Conservation (phyloP, 371 early-diverging fungal genomes). For the Entomophthora muscae region DNA sequence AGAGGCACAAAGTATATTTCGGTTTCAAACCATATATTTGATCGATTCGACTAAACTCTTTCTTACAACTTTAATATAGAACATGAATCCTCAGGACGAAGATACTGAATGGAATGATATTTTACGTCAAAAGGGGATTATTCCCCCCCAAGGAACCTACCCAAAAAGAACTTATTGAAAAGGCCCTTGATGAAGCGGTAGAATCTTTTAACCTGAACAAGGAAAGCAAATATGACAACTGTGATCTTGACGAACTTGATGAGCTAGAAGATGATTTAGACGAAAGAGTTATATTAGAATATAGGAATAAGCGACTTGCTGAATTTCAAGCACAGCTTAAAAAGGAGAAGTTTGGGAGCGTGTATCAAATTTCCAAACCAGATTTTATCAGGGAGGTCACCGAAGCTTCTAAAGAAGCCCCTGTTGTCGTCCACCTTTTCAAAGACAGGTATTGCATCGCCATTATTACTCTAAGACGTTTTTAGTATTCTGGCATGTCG, state of each 20-base stretch:
- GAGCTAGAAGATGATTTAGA: conserved; percentile 73
- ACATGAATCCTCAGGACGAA: conserved; percentile 22
- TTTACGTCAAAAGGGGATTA: conserved; percentile 74
- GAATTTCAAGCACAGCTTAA: conserved; percentile 48
- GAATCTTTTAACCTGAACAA: conserved; percentile 41
- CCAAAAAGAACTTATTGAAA: conserved; percentile 55
- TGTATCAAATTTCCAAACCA: conserved; percentile 74
- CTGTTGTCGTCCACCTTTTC: conserved; percentile 60
- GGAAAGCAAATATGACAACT: conserved; percentile 28
- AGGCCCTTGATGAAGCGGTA: conserved; percentile 48
- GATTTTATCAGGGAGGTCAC: conserved; percentile 81
- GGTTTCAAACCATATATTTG: too few relatives aligned
- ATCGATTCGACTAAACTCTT: too few relatives aligned
- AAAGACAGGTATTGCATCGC: conserved; percentile 35
- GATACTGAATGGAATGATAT: conserved; percentile 86
- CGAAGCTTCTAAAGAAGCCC: conserved; percentile 60
- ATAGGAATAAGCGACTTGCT: conserved; percentile 57
- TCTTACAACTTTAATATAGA: neutral
- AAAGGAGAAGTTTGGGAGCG: conserved; percentile 56
- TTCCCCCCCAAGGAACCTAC: conserved; percentile 58
- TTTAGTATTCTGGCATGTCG: conserved; percentile 54
- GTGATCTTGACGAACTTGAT: conserved; percentile 72
- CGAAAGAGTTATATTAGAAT: conserved; percentile 61
- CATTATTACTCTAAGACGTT: conserved; percentile 5
- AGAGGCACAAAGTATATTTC: too few relatives aligned